Evolutionary conservation across 2,329 filamentous ascomycete genomes (phyloP).

Genomic region (Pyrenophora tritici-repentis): DNA sequence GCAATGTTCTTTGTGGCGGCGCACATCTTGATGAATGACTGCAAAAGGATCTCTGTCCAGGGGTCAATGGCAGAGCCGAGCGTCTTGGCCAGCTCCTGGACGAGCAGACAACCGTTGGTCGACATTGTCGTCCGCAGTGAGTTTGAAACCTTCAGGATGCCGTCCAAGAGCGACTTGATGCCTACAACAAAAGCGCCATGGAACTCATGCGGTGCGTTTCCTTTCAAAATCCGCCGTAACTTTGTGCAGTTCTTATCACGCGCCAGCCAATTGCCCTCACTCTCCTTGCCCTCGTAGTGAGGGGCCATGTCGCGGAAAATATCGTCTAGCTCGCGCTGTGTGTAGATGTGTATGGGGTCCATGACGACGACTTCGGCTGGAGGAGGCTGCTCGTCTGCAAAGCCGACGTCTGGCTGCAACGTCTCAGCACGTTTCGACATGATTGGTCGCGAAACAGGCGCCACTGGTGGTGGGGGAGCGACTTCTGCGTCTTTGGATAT

Average conservation of each 20-base stretch:
- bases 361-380: slow-evolving; percentile 71
- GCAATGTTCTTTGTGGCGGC: slow-evolving; percentile 91
- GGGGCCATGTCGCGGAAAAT: slow-evolving; percentile 79
- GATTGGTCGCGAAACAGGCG: slow-evolving; percentile 33
- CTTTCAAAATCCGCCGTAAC: slow-evolving; percentile 76
- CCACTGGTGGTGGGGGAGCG: slow-evolving; percentile 22
- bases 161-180: slow-evolving; percentile 78
- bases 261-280: slow-evolving; percentile 87
- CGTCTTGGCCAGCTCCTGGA: slow-evolving; percentile 81
- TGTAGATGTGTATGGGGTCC: slow-evolving; percentile 83
- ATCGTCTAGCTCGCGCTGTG: slow-evolving; percentile 85
- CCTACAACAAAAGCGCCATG: slow-evolving; percentile 70
- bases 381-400: slow-evolving; percentile 61
- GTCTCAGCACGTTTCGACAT: slow-evolving; percentile 41
- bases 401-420: slow-evolving; percentile 50
- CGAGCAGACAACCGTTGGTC: slow-evolving; percentile 79
- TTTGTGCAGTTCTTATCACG: slow-evolving; percentile 81
- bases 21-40: slow-evolving; percentile 86
- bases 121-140: slow-evolving; percentile 89
- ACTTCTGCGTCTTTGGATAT: slow-evolving; percentile 36
- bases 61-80: slow-evolving; percentile 81
- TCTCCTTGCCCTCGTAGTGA: slow-evolving; percentile 84
- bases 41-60: slow-evolving; percentile 88
- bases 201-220: slow-evolving; percentile 81
- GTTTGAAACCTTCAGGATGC: slow-evolving; percentile 81